Evolutionary conservation across 2,329 filamentous ascomycete species (phyloP).

Genomic region (Apiospora phragmitis): DNA sequence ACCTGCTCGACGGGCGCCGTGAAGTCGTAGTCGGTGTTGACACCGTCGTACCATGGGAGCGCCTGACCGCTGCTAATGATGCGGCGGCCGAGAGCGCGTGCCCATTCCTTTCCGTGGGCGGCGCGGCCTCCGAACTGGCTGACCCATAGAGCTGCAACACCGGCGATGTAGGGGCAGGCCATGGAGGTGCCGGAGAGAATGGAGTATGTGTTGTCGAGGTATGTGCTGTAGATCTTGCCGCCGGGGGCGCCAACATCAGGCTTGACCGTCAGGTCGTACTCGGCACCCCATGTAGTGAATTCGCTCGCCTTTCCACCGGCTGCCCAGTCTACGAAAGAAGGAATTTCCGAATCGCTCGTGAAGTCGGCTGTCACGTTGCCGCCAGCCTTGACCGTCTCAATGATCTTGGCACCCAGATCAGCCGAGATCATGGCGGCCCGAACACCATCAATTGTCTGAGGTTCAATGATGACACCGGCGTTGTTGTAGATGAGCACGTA

Average conservation of each 20-base stretch:
- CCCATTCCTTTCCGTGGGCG: conserved; percentile 31
- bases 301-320: conserved; percentile 36
- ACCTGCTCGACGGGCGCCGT: conserved; percentile 37
- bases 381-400: conserved; percentile 26
- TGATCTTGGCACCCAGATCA: conserved; percentile 24
- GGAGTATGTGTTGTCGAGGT: conserved; percentile 34
- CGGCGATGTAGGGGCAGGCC: conserved; percentile 47
- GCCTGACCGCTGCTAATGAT: conserved; percentile 35
- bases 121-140: conserved; percentile 32
- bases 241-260: conserved; percentile 45
- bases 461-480: conserved; percentile 20
- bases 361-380: conserved; percentile 33
- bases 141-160: conserved; percentile 39
- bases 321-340: conserved; percentile 23
- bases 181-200: conserved; percentile 50
- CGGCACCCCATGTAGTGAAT: conserved; percentile 45
- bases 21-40: conserved; percentile 21
- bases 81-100: conserved; percentile 26
- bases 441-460: conserved; percentile 14
- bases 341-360: conserved; percentile 24
- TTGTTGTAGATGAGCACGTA: conserved; percentile 34
- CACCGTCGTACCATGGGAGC: conserved; percentile 27
- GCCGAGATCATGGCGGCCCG: conserved; percentile 18
- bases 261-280: conserved; percentile 43
- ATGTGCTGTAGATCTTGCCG: conserved; percentile 46